Base-by-base conservation (phyloP, 2,329 filamentous ascomycete species). In the Hypoxylon sp. region DNA sequence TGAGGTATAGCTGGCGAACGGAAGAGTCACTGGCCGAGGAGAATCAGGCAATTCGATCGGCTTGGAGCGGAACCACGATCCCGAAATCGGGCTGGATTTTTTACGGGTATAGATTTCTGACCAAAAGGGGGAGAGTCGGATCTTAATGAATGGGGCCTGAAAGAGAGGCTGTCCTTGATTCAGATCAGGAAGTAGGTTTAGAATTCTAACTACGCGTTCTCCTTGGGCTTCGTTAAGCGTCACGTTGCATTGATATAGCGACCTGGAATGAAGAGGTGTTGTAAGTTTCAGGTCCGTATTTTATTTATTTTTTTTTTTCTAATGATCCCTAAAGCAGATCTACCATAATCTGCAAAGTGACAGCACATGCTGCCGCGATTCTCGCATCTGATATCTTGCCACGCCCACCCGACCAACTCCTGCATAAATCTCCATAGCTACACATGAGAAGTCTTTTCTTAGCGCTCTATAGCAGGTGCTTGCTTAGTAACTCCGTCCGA, bases 401-500 rank as follows among this genome's bases (percentile, higher is more conserved):
- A 51, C 58, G 53, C 58, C 68, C 30, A 17, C 48, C 61, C 35
- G 27, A 50, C 68, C 61, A 49, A 58, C 61, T 68, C 64, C 64
- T 35, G 51, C 57, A 20, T 55, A 65, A 62, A 60, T 46, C 42
- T 49, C 42, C 57, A 33, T 22, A 57, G 49, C 44, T 49, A 62
- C 40, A 65, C 50, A 64, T 66, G 31, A 42, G 51, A 61, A 31
- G 10, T 42, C 13, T 35, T 60, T 48, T 25, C 54, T 58, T 48
- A 40, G 37, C 35, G 37, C 20, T 55, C 7, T 44, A 30, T 20
- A 25, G 31, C 31, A 58, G 25, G 2, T 27, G 22, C 25, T 11
- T 25, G 11, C 53, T 51, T 85, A 89, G 78, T 89, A 90, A 78
- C 86, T 91, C 83, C 92, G 87, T 77, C 95, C 95, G 82, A 98